These are phyloP conservation scores for Quercus dentata DNA, from an alignment of 306 rosid species.

Conservation along the genomic window DNA sequence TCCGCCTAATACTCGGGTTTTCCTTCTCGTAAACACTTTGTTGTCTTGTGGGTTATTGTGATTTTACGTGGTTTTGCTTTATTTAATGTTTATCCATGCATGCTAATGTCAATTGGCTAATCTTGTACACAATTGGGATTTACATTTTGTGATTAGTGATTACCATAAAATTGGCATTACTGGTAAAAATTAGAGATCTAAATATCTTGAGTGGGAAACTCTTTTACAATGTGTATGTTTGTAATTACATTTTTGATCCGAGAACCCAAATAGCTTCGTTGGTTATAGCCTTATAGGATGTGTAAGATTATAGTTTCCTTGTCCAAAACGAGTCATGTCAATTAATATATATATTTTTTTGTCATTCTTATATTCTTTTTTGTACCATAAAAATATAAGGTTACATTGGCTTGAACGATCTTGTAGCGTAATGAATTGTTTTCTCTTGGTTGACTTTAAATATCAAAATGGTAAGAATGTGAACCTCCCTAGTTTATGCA, in stretches of 20 bases:
- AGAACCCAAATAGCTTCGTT: constrained; percentile 19
- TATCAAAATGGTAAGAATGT: background rate
- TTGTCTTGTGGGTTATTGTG: no score
- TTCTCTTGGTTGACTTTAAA: background rate
- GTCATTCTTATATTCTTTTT: background rate
- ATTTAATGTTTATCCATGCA: no score
- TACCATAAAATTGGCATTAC: no score
- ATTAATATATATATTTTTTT: background rate
- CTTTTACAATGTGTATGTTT: constrained; percentile 8
- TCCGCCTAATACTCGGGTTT: no score
- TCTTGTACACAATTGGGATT: no score
- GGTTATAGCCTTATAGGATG: background rate
- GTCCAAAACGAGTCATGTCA: background rate
- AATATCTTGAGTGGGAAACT: no score
- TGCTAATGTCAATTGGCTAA: no score
- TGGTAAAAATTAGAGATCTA: no score
- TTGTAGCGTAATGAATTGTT: background rate
- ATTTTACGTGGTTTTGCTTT: no score
- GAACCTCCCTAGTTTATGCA: background rate
- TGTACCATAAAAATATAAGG: background rate
- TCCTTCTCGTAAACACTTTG: no score
- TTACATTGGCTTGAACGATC: background rate
- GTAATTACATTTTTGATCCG: constrained; percentile 16
- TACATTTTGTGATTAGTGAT: no score
- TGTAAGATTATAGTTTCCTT: background rate